These are phyloP conservation scores for Coemansia sp. DNA, from an alignment of 192 early-diverging fungal species.

Conservation along the genomic window DNA sequence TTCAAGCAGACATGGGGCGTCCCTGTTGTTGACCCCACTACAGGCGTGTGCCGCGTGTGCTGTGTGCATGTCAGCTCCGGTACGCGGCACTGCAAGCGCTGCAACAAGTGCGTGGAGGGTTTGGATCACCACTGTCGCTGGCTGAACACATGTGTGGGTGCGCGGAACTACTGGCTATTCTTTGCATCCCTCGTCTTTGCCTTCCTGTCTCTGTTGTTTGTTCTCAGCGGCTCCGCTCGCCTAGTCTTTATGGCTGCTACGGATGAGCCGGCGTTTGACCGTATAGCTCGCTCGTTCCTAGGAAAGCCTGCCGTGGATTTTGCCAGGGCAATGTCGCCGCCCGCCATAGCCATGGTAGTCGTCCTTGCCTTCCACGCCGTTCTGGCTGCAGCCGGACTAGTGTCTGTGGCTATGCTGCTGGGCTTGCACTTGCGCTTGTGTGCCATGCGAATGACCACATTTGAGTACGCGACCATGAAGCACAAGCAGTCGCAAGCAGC, in stretches of 20 bases:
- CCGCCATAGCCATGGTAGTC: neutral
- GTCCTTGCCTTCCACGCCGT: conserved; percentile 22
- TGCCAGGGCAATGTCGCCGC: neutral
- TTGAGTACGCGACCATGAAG: conserved; percentile 25
- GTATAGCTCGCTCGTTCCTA: neutral
- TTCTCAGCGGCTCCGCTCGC: conserved; percentile 1
- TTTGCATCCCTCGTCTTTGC: conserved; percentile 20
- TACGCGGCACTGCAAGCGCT: conserved; percentile 55
- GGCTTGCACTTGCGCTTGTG: conserved; percentile 38
- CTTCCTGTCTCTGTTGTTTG: conserved; percentile 9
- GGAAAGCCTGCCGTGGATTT: neutral
- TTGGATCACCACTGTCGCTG: conserved; percentile 32
- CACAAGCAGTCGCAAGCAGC: conserved; percentile 5
- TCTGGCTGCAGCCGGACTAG: neutral
- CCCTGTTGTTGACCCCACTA: conserved; percentile 25
- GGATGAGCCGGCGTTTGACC: conserved; percentile 7
- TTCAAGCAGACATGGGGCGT: conserved; percentile 36
- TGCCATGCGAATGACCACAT: conserved; percentile 23
- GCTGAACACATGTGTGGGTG: conserved; percentile 42
- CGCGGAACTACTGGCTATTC: conserved; percentile 30
- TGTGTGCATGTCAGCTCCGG: neutral
- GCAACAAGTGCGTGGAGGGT: conserved; percentile 49
- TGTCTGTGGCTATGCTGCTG: conserved; percentile 28
- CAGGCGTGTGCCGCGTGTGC: conserved; percentile 45
- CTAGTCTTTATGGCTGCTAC: conserved; percentile 28